Evolutionary conservation across 2,329 filamentous ascomycete species (phyloP).

Genomic region (Botrytis squamosa): DNA sequence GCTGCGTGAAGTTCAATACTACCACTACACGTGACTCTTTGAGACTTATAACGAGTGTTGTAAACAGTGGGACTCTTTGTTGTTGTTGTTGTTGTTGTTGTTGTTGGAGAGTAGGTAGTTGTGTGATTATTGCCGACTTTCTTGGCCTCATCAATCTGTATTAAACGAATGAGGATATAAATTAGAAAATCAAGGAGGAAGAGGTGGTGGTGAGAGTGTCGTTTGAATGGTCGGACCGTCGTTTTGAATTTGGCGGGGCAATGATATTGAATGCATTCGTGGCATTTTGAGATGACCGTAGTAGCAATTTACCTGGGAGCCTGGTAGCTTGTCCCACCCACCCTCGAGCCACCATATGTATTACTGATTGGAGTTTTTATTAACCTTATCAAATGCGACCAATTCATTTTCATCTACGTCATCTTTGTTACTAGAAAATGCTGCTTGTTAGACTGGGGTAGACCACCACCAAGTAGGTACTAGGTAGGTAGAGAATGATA

Average conservation of each 20-base stretch:
- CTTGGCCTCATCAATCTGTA: neutral
- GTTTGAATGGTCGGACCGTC: neutral
- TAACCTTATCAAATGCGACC: neutral
- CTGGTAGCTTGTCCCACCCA: neutral
- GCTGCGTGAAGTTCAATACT: neutral
- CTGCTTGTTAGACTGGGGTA: neutral
- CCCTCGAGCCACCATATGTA: neutral
- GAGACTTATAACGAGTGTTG: neutral
- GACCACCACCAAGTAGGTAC: neutral
- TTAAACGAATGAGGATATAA: neutral
- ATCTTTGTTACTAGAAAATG: neutral
- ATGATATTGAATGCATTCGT: slow-evolving; percentile 18
- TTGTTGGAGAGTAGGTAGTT: neutral
- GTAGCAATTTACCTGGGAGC: neutral
- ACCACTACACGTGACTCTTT: neutral
- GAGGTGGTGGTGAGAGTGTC: neutral
- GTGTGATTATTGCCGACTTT: neutral
- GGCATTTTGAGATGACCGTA: slow-evolving; percentile 5
- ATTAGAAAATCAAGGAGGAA: neutral
- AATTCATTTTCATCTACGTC: slow-evolving; percentile 8
- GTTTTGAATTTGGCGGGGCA: neutral
- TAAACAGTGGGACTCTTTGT: neutral
- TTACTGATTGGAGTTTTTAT: neutral
- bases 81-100: neutral
- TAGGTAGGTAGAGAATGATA: neutral